A percentile compares a stretch with the other conserved stretches of the same genome.
These are phyloP conservation scores for Trichoderma sp. DNA, from an alignment of 2,329 filamentous ascomycete species.

Conservation along the genomic window DNA sequence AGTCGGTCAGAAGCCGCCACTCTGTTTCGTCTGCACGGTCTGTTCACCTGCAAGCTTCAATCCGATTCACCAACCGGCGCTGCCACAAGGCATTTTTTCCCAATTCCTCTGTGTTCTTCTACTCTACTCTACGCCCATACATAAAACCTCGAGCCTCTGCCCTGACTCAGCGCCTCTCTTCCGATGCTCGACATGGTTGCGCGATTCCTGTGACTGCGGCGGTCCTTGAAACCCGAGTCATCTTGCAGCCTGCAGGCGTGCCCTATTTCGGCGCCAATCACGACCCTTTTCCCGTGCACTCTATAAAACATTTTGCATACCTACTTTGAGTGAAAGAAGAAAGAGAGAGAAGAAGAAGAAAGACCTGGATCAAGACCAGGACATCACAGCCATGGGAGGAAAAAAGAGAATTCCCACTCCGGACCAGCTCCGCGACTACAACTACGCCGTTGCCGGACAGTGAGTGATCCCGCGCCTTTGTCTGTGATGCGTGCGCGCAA, in stretches of 20 bases:
- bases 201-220: conserved; percentile 12
- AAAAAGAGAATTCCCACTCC: conserved; percentile 48
- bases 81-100: conserved; percentile 3
- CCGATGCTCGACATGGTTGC: neutral
- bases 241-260: conserved; percentile 8
- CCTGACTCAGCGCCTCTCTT: neutral
- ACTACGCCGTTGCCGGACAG: conserved; percentile 81
- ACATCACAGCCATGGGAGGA: conserved; percentile 2
- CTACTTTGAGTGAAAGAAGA: neutral
- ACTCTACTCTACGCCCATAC: neutral
- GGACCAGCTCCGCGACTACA: conserved; percentile 65
- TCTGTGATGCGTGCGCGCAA: neutral
- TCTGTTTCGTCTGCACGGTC: neutral
- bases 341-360: neutral
- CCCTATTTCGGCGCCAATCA: neutral
- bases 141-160: neutral
- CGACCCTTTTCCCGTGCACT: neutral
- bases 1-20: conserved; percentile 4
- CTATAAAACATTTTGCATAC: neutral
- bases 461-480: conserved; percentile 48
- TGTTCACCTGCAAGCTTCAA: neutral
- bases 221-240: conserved; percentile 14
- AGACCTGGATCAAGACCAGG: neutral
- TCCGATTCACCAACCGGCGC: neutral
- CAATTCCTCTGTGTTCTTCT: neutral